Conservation (phyloP, 352 stramenopile genomes). For the Pythium phragmiticola region DNA sequence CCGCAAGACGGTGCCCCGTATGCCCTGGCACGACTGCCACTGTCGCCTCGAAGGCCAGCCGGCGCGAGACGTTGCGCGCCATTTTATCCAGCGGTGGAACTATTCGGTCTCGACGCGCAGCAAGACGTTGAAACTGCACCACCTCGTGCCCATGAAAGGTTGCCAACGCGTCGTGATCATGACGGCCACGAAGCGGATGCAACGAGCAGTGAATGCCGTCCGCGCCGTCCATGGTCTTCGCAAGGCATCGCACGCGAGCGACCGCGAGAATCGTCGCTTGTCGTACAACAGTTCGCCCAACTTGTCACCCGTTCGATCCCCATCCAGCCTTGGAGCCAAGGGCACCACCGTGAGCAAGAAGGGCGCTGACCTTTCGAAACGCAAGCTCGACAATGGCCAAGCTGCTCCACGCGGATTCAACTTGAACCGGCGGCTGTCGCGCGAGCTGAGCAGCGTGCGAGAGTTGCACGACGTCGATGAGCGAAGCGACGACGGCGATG, state of each 20-base stretch:
- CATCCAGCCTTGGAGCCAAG: neutral
- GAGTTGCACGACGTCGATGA: constrained; percentile 1
- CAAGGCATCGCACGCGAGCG: constrained; percentile 12
- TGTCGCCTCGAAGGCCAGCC: constrained; percentile 77
- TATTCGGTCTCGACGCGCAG: constrained; percentile 81
- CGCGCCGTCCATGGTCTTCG: constrained; percentile 42
- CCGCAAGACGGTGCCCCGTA: constrained; percentile 60
- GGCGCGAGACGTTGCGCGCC: constrained; percentile 74
- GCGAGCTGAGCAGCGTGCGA: constrained; percentile 10
- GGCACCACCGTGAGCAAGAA: neutral
- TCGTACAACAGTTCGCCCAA: constrained; percentile 23
- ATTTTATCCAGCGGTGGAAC: constrained; percentile 90
- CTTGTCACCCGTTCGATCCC: constrained; percentile 14
- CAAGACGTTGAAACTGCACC: constrained; percentile 72
- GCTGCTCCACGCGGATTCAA: constrained; percentile 24
- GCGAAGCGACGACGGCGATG: constrained; percentile 28
- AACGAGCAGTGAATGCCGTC: constrained; percentile 66
- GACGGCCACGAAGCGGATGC: constrained; percentile 44
- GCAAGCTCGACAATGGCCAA: constrained; percentile 5
- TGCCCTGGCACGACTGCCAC: constrained; percentile 88
- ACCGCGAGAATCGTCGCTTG: constrained; percentile 13
- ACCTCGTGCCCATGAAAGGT: constrained; percentile 78
- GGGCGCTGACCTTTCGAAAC: neutral
- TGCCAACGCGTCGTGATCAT: constrained; percentile 38
- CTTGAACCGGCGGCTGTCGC: constrained; percentile 19